Evolutionary conservation across 768 basidiomycete genomes (phyloP), one percentile per base, ranked within the genome.

Genomic region (Podaxis sp.): DNA sequence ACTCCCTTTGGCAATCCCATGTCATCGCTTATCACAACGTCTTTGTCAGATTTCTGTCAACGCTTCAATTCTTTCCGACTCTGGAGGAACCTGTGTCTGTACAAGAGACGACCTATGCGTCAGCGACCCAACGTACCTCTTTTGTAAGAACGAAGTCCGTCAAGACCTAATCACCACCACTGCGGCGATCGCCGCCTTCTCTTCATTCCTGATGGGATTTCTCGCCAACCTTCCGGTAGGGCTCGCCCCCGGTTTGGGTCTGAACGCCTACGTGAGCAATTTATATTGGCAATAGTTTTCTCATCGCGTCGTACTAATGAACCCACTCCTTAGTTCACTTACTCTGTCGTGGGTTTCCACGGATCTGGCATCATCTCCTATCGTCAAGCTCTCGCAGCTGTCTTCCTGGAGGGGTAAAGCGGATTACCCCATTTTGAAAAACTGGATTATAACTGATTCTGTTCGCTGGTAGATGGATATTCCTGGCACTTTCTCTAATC

Each of bases 151-250:
- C 65, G 85, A 85, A 27, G 79, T 93, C 17, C 83, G 83, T 24
- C 82, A 84, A 57, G 92, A 95, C 71, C 83, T 94, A 63, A 93
- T 94, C 69, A 93, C 89, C 5, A 82, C 89, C 12, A 94, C 93
- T 0, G 91, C 92, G 9, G 88, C 90, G 59, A 82, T 93, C 63
- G 80, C 90, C 3, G 85, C 89, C 0, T 81, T 95, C 6, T 74
- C 91, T 9, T 89, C 88, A 17, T 84, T 89, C 71, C 82, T 93
- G 63, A 93, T 95, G 91, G 93, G 93, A 51, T 75, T 88, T 13
- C 72, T 93, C 24, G 93, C 91, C 41, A 95, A 95, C 70, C 77
- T 95, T n/a, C 93, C 93, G 1, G 84, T 95, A n/a, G 91, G 88
- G 33, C 83, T 94, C 74, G 93, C 93, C 2, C 93, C 93, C 22